Evolutionary conservation across 768 basidiomycete species (phyloP).

Genomic region (Trametes gibbosa): DNA sequence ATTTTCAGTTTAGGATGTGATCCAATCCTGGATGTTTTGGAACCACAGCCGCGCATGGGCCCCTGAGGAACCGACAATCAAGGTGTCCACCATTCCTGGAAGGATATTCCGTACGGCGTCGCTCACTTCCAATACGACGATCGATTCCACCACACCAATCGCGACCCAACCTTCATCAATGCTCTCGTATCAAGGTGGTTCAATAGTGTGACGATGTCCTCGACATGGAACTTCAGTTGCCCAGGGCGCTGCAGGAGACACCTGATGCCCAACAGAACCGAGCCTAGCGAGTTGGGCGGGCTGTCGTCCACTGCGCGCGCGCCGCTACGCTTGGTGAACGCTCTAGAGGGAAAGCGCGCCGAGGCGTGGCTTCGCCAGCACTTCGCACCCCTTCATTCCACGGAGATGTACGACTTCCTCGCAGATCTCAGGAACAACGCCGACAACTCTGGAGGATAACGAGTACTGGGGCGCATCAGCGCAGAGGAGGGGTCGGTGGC

Average conservation of each 20-base stretch:
- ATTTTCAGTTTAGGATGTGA: constrained; percentile 10
- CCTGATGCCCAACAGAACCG: not conserved
- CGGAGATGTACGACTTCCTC: not conserved
- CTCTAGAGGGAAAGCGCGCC: not conserved
- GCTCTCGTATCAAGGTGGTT: not conserved
- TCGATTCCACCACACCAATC: constrained; percentile 15
- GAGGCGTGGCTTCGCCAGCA: too few species aligned
- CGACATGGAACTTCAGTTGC: not conserved
- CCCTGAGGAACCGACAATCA: not conserved
- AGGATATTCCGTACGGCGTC: not conserved
- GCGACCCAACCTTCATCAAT: constrained; percentile 2
- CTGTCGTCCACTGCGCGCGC: too few species aligned
- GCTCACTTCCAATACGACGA: constrained; percentile 3
- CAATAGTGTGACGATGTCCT: constrained; percentile 2
- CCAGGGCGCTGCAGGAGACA: not conserved
- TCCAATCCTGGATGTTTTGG: constrained; percentile 11
- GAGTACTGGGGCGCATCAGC: not conserved
- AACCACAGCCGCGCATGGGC: constrained; percentile 1
- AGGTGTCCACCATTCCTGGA: not conserved
- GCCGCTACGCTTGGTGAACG: too few species aligned
- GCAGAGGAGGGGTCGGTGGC: not conserved
- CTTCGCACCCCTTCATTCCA: not conserved
- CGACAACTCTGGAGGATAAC: not conserved
- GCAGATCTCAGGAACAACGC: not conserved
- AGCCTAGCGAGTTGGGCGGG: too few species aligned